Conservation (phyloP, 192 early-diverging fungal genomes). For the Coemansia sp. region DNA sequence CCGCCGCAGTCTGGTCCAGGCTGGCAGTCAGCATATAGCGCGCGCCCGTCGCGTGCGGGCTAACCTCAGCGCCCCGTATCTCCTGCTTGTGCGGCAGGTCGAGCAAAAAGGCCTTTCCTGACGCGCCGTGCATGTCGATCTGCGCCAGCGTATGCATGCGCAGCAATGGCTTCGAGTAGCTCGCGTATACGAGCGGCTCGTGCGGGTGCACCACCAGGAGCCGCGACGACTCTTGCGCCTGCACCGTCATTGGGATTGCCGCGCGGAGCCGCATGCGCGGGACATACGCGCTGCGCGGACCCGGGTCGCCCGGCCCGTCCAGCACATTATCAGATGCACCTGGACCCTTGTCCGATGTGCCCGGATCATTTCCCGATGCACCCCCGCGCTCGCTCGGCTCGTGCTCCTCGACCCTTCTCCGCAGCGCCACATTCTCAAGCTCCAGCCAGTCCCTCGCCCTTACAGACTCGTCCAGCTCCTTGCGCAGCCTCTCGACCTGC, state of each 20-base stretch:
- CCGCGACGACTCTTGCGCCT: conserved; percentile 8
- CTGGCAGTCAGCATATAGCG: conserved; percentile 43
- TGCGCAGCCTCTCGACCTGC: conserved; percentile 13
- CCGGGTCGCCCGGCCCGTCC: background rate
- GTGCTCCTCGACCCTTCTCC: background rate
- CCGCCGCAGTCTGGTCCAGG: conserved; percentile 31
- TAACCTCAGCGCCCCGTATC: conserved; percentile 33
- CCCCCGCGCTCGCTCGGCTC: background rate
- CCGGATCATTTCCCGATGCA: too few species aligned
- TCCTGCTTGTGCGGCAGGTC: conserved; percentile 22
- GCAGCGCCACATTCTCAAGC: conserved; percentile 15
- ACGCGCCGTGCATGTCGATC: conserved; percentile 14
- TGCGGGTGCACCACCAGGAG: conserved; percentile 23
- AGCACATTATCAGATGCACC: background rate
- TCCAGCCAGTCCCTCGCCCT: conserved; percentile 7
- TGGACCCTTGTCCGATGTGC: too few species aligned
- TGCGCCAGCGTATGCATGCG: conserved; percentile 20
- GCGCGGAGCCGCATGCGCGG: conserved; percentile 19
- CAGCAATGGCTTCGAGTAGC: conserved; percentile 1
- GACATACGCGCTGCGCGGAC: background rate
- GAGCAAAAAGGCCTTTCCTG: conserved; percentile 1
- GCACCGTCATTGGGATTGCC: conserved; percentile 6
- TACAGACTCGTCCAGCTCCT: conserved; percentile 7
- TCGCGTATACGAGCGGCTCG: conserved; percentile 24
- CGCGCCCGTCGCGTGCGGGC: conserved; percentile 15